Percentiles rank a stretch among this genome's conserved stretches.
Conservation (phyloP, 352 stramenopile genomes). For the Globisporangium spiculum region DNA sequence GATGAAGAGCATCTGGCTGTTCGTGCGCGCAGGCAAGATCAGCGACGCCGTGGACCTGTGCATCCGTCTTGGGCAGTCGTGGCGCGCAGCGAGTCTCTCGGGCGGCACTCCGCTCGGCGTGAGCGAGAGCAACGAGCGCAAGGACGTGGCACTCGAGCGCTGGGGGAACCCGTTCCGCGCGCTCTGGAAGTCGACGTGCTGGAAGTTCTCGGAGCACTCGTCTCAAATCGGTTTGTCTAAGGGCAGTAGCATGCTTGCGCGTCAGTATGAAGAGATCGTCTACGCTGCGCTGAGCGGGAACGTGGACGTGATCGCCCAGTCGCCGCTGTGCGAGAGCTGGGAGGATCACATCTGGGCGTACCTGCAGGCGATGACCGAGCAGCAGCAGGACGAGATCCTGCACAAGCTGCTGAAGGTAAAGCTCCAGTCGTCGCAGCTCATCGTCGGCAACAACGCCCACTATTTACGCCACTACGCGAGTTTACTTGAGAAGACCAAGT, state of each 20-base stretch:
- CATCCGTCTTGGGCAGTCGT: conserved; percentile 67
- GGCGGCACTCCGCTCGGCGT: conserved; percentile 59
- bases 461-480: conserved; percentile 52
- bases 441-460: conserved; percentile 65
- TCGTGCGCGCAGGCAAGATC: conserved; percentile 61
- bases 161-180: conserved; percentile 84
- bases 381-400: conserved; percentile 69
- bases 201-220: conserved; percentile 64
- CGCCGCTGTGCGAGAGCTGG: conserved; percentile 72
- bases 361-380: conserved; percentile 61
- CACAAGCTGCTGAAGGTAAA: conserved; percentile 76
- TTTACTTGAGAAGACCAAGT: conserved; percentile 69
- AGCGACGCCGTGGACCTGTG: conserved; percentile 72
- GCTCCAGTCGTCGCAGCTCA: conserved; percentile 62
- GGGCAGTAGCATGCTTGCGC: conserved; percentile 53
- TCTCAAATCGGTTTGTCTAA: conserved; percentile 50
- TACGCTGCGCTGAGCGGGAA: conserved; percentile 82
- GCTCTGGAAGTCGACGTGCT: conserved; percentile 86
- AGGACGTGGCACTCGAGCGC: conserved; percentile 47
- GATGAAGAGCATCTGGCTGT: conserved; percentile 73
- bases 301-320: conserved; percentile 58
- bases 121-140: conserved; percentile 47
- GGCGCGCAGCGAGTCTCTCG: conserved; percentile 75
- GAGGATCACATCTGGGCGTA: conserved; percentile 87
- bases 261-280: conserved; percentile 76